A percentile compares a stretch with the other conserved stretches of the same genome.
Conservation (phyloP, 2,329 filamentous ascomycete genomes). For the Arthroderma sp. region DNA sequence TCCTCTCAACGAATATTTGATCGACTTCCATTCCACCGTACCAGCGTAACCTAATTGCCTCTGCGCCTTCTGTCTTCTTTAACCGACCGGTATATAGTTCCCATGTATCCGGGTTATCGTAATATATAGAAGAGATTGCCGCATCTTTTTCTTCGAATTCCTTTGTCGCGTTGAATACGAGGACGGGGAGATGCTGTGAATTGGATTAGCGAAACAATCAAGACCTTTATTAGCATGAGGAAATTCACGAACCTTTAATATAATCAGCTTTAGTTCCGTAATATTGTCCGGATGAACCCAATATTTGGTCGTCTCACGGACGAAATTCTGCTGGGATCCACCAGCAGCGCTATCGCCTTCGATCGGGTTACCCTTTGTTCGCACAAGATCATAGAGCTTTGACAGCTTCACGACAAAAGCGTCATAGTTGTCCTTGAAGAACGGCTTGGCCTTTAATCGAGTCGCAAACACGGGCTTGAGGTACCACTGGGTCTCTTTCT, state of each 20-base stretch:
- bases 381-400: conserved; percentile 84
- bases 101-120: conserved; percentile 87
- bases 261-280: conserved; percentile 93
- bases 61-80: conserved; percentile 95
- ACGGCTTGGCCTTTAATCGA: conserved; percentile 86
- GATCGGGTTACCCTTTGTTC: conserved; percentile 81
- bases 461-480: conserved; percentile 93
- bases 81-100: conserved; percentile 86
- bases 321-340: conserved; percentile 84
- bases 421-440: conserved; percentile 99
- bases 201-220: conserved; percentile 4
- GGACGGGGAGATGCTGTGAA: conserved; percentile 65
- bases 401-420: conserved; percentile 89
- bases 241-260: conserved; percentile 53
- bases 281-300: conserved; percentile 99
- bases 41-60: conserved; percentile 92
- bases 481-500: conserved; percentile 92
- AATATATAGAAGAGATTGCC: conserved; percentile 97
- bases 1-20: conserved; percentile 92
- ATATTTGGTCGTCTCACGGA: conserved; percentile 96
- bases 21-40: conserved; percentile 94
- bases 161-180: conserved; percentile 95
- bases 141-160: conserved; percentile 84
- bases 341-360: conserved; percentile 87
- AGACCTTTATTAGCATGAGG: background rate